Conservation (phyloP, 2,329 filamentous ascomycete species). For the Fusarium floridanum region DNA sequence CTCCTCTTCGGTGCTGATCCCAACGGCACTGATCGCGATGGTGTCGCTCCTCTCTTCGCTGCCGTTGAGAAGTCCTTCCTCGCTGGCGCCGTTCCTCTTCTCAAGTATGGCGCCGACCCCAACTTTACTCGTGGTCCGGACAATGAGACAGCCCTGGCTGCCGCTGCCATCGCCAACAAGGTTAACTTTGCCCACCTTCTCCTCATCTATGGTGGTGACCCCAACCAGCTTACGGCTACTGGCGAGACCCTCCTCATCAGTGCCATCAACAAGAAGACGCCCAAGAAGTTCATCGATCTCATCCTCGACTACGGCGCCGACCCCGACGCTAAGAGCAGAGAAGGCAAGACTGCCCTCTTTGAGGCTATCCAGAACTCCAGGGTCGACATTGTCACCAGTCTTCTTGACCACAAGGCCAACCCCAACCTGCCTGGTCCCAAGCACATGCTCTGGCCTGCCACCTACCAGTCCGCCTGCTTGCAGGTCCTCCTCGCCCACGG, state of each 20-base stretch:
- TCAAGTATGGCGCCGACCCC: constrained; percentile 74
- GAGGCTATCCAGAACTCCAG: constrained; percentile 70
- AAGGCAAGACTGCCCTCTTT: constrained; percentile 74
- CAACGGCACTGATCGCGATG: constrained; percentile 63
- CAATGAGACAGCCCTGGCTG: constrained; percentile 66
- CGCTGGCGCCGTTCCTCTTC: constrained; percentile 68
- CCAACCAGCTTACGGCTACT: constrained; percentile 64
- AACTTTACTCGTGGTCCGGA: constrained; percentile 65
- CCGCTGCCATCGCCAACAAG: constrained; percentile 65
- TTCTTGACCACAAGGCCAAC: constrained; percentile 70
- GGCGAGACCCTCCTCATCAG: constrained; percentile 73
- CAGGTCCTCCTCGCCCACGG: constrained; percentile 70
- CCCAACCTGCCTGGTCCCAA: constrained; percentile 78
- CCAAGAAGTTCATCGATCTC: constrained; percentile 67
- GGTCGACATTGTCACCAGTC: constrained; percentile 65
- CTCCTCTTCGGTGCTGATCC: constrained; percentile 69
- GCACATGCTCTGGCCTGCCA: constrained; percentile 76
- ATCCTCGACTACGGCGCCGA: constrained; percentile 72
- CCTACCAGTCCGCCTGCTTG: constrained; percentile 69
- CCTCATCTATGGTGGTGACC: constrained; percentile 71
- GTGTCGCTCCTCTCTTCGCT: constrained; percentile 64
- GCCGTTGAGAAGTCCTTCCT: constrained; percentile 66
- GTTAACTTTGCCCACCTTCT: constrained; percentile 70
- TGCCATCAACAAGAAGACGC: constrained; percentile 70
- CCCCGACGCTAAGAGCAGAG: constrained; percentile 69